Percentiles rank a stretch among this genome's conserved stretches.
phyloP scores from a whole-genome alignment of 345 rosid genomes.

The Cardamine chenopodiifolia region DNA sequence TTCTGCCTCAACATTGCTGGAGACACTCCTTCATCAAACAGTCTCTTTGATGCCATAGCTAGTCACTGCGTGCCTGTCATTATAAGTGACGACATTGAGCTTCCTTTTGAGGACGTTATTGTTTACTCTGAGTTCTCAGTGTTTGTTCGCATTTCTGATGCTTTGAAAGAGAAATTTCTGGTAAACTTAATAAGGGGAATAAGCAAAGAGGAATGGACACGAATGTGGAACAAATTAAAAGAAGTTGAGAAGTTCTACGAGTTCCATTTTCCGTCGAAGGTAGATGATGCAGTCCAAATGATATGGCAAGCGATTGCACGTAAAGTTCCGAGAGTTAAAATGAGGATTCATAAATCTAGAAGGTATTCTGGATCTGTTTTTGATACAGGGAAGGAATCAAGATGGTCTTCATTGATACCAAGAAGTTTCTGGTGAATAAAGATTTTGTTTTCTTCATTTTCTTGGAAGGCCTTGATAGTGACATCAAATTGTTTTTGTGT shows the following conservation, averaged over 20 bases:
- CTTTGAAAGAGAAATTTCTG: slow-evolving; percentile 68
- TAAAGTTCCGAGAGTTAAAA: slow-evolving; percentile 64
- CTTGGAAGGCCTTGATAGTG: slow-evolving; percentile 10
- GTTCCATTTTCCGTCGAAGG: slow-evolving; percentile 73
- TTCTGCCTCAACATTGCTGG: slow-evolving; percentile 99
- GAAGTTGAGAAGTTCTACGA: slow-evolving; percentile 65
- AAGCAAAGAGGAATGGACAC: slow-evolving; percentile 77
- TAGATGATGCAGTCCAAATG: slow-evolving; percentile 90
- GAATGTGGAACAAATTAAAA: slow-evolving; percentile 69
- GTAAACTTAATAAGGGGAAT: slow-evolving; percentile 66
- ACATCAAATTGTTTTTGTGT: slow-evolving; percentile 31
- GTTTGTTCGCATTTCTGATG: slow-evolving; percentile 82
- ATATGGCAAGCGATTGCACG: slow-evolving; percentile 92
- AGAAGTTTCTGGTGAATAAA: slow-evolving; percentile 58
- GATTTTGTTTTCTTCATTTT: slow-evolving; percentile 7
- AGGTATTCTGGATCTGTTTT: slow-evolving; percentile 50
- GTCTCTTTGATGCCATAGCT: slow-evolving; percentile 92
- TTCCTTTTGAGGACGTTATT: slow-evolving; percentile 88
- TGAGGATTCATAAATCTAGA: slow-evolving; percentile 68
- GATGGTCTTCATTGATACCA: slow-evolving; percentile 48
- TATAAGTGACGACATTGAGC: slow-evolving; percentile 94
- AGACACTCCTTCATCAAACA: slow-evolving; percentile 95
- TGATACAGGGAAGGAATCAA: slow-evolving; percentile 32
- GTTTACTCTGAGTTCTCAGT: slow-evolving; percentile 91
- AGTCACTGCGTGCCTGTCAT: slow-evolving; percentile 98